These are phyloP conservation scores for Kentomonas sorsogonicus DNA, from an alignment of 208 protist species.

Conservation along the genomic window DNA sequence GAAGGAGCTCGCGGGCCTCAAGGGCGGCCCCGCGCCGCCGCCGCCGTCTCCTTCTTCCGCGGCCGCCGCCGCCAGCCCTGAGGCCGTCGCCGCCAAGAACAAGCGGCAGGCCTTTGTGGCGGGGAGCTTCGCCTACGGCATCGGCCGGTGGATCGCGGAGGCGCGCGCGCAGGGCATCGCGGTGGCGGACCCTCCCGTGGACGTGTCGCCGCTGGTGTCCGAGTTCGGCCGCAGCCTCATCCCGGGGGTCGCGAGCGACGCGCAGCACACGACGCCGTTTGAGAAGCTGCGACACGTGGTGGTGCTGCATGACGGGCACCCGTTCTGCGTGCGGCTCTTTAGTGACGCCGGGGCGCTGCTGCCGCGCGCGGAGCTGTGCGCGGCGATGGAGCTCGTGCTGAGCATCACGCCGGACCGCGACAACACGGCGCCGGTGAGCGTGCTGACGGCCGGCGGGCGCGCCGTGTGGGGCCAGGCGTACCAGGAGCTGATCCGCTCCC, in stretches of 20 bases:
- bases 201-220: constrained; percentile 58
- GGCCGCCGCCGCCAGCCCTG: neutral
- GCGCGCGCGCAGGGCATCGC: constrained; percentile 31
- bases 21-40: too few relatives aligned
- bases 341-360: constrained; percentile 39
- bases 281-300: constrained; percentile 69
- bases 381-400: constrained; percentile 69
- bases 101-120: constrained; percentile 60
- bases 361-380: constrained; percentile 44
- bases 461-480: constrained; percentile 74
- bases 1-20: constrained; percentile 8
- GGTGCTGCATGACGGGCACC: constrained; percentile 79
- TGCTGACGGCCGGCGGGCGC: constrained; percentile 77
- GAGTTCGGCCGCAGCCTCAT: constrained; percentile 79
- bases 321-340: constrained; percentile 66
- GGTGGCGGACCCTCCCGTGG: constrained; percentile 22
- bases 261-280: constrained; percentile 49
- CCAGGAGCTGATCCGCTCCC: constrained; percentile 66
- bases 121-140: constrained; percentile 53
- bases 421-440: constrained; percentile 74
- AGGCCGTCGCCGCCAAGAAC: constrained; percentile 23
- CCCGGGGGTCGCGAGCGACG: constrained; percentile 53
- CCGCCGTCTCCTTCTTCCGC: too few relatives aligned
- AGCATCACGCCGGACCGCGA: constrained; percentile 71
- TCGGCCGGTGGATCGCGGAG: constrained; percentile 47